Evolutionary conservation across 768 basidiomycete species (phyloP), one percentile per base, ranked within the genome.

Genomic region (Punctularia strigosozonata): DNA sequence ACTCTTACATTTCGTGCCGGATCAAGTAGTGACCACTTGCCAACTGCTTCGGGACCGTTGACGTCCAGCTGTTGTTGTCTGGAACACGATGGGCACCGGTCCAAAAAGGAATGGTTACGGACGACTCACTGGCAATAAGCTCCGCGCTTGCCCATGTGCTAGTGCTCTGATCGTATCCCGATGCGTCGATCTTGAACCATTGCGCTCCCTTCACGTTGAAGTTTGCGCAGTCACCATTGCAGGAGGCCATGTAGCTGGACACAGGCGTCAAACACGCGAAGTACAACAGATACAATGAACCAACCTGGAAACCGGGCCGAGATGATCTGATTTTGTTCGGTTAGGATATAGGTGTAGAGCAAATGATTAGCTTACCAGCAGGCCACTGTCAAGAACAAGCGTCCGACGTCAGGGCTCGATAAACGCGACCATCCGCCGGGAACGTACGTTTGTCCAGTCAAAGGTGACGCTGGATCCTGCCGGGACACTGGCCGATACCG

Each of bases 201-300:
- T 54, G 52, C 14, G 64, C 66, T 31, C 51, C 46, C 39, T 59
- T 58, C 25, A 64, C 61, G 40, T 48, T 43, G 35, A 52, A 51
- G 2, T 20, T 46, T 10, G 38, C 25, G 45, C 69, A 72, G 38
- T 64, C 60, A 18, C 63, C 66, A 39, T 59, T 58, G 51, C 70
- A 72, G 10, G 64, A 64, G 21, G 67, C 55, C 69, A 72, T 71
- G 48, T 70, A 70, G n/a, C 65, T 70, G 20, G 64, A 65, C 17
- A 69, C 62, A n/a, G n/a, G n/a, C n/a, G n/a, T n/a, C n/a, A n/a
- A n/a, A n/a, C n/a, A n/a, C n/a, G n/a, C n/a, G n/a, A n/a, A n/a
- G n/a, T n/a, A n/a, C n/a, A n/a, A n/a, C n/a, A n/a, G n/a, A n/a
- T n/a, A n/a, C n/a, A n/a, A n/a, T n/a, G n/a, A n/a, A n/a, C n/a